Percentiles rank a stretch among this genome's conserved stretches.
Conservation (phyloP, 2,329 filamentous ascomycete species). For the Aspergillus arachidicola region DNA sequence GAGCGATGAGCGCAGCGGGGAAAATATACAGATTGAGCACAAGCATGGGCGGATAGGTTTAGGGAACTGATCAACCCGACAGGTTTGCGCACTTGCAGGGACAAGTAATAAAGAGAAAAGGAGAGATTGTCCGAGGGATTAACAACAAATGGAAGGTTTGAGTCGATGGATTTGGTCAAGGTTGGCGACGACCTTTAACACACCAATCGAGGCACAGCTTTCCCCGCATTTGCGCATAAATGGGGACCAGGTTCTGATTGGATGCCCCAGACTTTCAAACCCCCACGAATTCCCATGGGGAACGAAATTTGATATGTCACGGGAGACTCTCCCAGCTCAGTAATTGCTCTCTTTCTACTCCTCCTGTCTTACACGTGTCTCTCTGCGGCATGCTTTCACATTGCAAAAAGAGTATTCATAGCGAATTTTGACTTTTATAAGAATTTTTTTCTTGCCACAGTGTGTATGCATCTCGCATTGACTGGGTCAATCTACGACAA, state of each 20-base stretch:
- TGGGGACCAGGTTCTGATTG: not conserved
- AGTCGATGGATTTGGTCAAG: not conserved
- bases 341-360: not conserved
- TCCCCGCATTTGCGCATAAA: slow-evolving; percentile 2
- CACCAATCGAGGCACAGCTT: slow-evolving; percentile 2
- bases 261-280: not conserved
- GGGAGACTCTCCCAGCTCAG: not conserved
- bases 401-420: not conserved
- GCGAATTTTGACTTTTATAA: not conserved
- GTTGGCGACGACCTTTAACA: slow-evolving; percentile 3
- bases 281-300: not conserved
- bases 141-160: slow-evolving; percentile 1
- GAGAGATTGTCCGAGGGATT: not conserved
- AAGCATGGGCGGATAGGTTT: slow-evolving; percentile 14
- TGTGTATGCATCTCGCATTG: not conserved
- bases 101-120: not conserved
- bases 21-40: slow-evolving; percentile 2
- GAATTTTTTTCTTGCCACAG: not conserved
- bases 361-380: not conserved
- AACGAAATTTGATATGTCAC: no score
- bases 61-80: not conserved
- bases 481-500: not conserved
- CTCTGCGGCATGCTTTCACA: not conserved
- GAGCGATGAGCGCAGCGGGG: slow-evolving; percentile 16
- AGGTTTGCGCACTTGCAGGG: not conserved